Percentiles rank a stretch among this genome's conserved stretches.
Evolutionary conservation across 2,329 filamentous ascomycete species (phyloP).

Genomic region (Pyrenophora graminea): DNA sequence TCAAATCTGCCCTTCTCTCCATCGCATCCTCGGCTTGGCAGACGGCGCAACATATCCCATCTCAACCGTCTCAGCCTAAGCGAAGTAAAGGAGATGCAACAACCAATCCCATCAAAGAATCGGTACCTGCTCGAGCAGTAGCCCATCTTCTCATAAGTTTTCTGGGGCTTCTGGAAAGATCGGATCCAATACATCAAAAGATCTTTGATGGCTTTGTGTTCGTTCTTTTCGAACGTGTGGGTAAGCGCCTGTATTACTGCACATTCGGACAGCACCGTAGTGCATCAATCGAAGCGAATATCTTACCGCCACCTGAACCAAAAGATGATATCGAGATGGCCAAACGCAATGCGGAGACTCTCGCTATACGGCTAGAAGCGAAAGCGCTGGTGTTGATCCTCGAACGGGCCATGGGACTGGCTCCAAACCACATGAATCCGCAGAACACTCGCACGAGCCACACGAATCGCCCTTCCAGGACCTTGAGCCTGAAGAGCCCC

Average conservation of each 20-base stretch:
- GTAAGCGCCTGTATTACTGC: slow-evolving; percentile 45
- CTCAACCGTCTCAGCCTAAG: slow-evolving; percentile 3
- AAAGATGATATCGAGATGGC: slow-evolving; percentile 7
- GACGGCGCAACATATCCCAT: slow-evolving; percentile 15
- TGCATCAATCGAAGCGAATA: slow-evolving; percentile 33
- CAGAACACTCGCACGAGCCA: slow-evolving; percentile 17
- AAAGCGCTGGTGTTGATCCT: slow-evolving; percentile 50
- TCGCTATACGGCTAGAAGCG: slow-evolving; percentile 41
- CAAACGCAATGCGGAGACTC: slow-evolving; percentile 26
- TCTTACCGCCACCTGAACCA: slow-evolving; percentile 19
- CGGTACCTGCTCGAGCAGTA: slow-evolving; percentile 29
- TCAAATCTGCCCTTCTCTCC: slow-evolving; percentile 39
- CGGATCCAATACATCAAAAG: slow-evolving; percentile 40
- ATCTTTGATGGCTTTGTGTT: slow-evolving; percentile 53
- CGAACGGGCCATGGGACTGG: slow-evolving; percentile 46
- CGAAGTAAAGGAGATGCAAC: slow-evolving; percentile 14
- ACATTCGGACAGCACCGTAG: slow-evolving; percentile 44
- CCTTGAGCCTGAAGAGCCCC: slow-evolving; percentile 31
- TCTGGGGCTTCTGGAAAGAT: slow-evolving; percentile 44
- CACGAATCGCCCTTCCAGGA: slow-evolving; percentile 20
- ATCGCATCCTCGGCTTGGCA: slow-evolving; percentile 35
- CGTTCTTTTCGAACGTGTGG: slow-evolving; percentile 47
- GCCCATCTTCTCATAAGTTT: slow-evolving; percentile 45
- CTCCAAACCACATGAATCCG: slow-evolving; percentile 44
- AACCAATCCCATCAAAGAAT: slow-evolving; percentile 23